phyloP scores from a whole-genome alignment of 106 monocot species.

The Dioscorea alata region DNA sequence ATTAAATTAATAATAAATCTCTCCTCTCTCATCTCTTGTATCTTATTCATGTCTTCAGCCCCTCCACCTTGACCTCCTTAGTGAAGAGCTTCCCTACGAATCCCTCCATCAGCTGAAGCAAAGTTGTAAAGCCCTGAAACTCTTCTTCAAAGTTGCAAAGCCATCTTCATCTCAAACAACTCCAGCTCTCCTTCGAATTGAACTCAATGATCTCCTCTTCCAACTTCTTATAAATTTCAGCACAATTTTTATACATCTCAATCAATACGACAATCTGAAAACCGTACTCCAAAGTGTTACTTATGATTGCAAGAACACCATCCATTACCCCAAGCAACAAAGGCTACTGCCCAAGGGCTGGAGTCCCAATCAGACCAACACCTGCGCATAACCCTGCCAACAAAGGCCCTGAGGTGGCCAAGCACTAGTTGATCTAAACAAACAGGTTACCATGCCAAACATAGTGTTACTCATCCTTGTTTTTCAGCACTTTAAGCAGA shows the following conservation, averaged over 20 bases:
- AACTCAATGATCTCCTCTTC: slow-evolving; percentile 60
- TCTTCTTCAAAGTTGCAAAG: slow-evolving; percentile 68
- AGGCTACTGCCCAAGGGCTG: slow-evolving; percentile 21
- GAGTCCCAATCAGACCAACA: slow-evolving; percentile 14
- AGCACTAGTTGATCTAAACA: slow-evolving; percentile 38
- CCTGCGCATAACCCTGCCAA: slow-evolving; percentile 49
- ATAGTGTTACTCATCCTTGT: slow-evolving; percentile 52
- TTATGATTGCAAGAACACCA: slow-evolving; percentile 53
- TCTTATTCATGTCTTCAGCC: no score
- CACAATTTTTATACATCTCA: slow-evolving; percentile 61
- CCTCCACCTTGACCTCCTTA: no score
- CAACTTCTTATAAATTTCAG: slow-evolving; percentile 45
- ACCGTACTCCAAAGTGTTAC: slow-evolving; percentile 70
- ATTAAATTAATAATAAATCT: no score
- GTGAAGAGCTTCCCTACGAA: no score
- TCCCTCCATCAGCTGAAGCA: no score
- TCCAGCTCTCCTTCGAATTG: slow-evolving; percentile 53
- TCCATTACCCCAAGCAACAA: slow-evolving; percentile 27
- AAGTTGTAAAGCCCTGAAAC: slow-evolving; percentile 36
- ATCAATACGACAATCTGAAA: slow-evolving; percentile 83
- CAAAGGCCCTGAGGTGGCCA: slow-evolving; percentile 56
- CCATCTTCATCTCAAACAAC: slow-evolving; percentile 59
- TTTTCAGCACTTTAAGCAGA: slow-evolving; percentile 32
- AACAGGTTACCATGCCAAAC: slow-evolving; percentile 28
- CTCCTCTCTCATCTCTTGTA: no score